Evolutionary conservation across 1,139 yeast species (phyloP).

Genomic region (Diutina catenulata): DNA sequence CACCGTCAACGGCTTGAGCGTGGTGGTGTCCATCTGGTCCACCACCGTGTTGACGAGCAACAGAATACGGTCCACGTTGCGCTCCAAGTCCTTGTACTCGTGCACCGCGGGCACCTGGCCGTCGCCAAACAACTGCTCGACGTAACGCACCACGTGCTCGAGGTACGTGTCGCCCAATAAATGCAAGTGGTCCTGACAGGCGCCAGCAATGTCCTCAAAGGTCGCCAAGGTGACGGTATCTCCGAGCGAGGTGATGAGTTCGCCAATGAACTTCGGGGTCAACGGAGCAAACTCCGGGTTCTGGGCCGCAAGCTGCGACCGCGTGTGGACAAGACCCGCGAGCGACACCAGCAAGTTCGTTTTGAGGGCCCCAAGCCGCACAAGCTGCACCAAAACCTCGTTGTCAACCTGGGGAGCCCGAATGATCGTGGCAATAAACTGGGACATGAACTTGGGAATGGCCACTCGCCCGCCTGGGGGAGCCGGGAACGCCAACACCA

Average conservation of each 20-base stretch:
- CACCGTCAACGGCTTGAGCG: slow-evolving; percentile 14
- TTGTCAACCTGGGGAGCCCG: background rate
- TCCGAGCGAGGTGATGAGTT: background rate
- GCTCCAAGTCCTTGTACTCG: slow-evolving; percentile 22
- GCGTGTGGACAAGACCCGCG: background rate
- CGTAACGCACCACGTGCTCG: slow-evolving; percentile 13
- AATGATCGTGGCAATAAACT: background rate
- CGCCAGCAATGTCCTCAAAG: background rate
- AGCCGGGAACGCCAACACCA: background rate
- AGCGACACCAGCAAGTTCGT: background rate
- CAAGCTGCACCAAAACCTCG: background rate
- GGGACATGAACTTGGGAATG: slow-evolving; percentile 3
- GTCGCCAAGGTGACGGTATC: background rate
- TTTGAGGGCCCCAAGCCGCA: slow-evolving; percentile 1
- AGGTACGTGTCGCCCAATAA: slow-evolving; percentile 15
- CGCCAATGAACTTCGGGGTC: background rate
- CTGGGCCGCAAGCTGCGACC: no score
- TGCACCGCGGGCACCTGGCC: slow-evolving; percentile 23
- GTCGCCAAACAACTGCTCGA: slow-evolving; percentile 20
- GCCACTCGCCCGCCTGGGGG: background rate
- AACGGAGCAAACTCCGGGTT: no score
- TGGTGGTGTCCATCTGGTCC: slow-evolving; percentile 4
- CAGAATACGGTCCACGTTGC: slow-evolving; percentile 22
- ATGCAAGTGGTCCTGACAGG: background rate
- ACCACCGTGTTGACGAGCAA: slow-evolving; percentile 10